Evolutionary conservation across 192 early-diverging fungal genomes (phyloP).

Genomic region (Coemansia sp.): DNA sequence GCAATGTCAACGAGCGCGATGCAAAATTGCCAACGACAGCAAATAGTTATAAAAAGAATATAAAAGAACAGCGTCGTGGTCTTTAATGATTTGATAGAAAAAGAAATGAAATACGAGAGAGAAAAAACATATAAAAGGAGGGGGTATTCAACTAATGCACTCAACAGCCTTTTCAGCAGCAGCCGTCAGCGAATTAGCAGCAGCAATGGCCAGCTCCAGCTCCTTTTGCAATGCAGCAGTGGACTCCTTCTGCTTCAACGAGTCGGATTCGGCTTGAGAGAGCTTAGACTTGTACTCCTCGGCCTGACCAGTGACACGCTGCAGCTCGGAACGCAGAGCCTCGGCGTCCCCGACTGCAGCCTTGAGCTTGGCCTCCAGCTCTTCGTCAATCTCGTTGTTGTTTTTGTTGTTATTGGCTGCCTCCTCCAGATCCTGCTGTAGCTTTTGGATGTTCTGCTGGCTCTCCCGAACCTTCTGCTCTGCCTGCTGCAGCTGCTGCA

Average conservation of each 20-base stretch:
- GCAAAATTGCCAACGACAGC: not conserved
- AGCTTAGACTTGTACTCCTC: constrained; percentile 28
- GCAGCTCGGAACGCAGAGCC: constrained; percentile 19
- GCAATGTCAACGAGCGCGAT: too few relatives aligned
- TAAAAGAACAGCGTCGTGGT: not conserved
- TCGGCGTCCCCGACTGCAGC: constrained; percentile 21
- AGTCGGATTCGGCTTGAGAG: constrained; percentile 14
- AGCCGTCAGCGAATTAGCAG: constrained; percentile 35
- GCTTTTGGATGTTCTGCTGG: constrained; percentile 10
- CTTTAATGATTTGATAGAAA: not conserved
- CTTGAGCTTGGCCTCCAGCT: constrained; percentile 18
- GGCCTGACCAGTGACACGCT: constrained; percentile 13
- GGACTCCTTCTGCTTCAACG: constrained; percentile 16
- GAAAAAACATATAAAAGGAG: not conserved
- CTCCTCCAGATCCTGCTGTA: constrained; percentile 17
- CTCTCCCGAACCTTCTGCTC: constrained; percentile 15
- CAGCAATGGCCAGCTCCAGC: constrained; percentile 28
- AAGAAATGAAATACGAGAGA: not conserved
- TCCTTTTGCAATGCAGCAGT: constrained; percentile 29
- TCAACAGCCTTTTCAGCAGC: constrained; percentile 51
- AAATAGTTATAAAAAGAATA: not conserved
- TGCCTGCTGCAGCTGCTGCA: constrained; percentile 16
- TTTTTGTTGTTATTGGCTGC: constrained; percentile 1
- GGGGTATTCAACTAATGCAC: constrained; percentile 1
- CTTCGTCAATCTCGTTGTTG: constrained; percentile 6